Base-by-base conservation (phyloP, 2,329 filamentous ascomycete genomes). In the Fusarium buharicum region DNA sequence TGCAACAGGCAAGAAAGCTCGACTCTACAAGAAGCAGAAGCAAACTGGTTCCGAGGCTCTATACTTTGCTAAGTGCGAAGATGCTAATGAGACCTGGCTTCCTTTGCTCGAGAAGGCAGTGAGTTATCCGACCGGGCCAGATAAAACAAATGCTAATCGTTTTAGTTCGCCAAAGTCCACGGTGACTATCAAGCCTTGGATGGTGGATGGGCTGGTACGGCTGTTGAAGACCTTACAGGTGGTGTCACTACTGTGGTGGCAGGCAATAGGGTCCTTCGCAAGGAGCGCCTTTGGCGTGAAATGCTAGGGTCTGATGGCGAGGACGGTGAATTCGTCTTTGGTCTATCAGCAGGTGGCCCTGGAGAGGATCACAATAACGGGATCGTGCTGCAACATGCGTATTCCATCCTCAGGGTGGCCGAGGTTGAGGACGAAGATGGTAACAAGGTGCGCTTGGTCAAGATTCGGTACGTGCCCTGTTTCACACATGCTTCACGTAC, bases 51-150 rank as follows among this genome's bases (percentile, higher is more conserved):
- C 87, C 0, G 81, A 87, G 50, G 86, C 89, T 1, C 76, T 92
- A 3, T 89, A 88, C 71, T 92, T 91, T 74, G 86, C 88, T 4
- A 85, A 86, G 64, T 91, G 89, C 73, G 82, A 82, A 18, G 85
- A 90, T 55, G 79, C 82, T 1, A 90, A 91, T 68, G 89, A 91
- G 73, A 92, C 88, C 0, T 92, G 89, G 89, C 78, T 92, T 18
- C 89, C 89, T 0, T 75, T 92, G 41, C 80, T 92, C 2, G 89
- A 91, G 67, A 92, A 92, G 71, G 89, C 89, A 18, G 70, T 72
- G 46, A 56, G 70, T 67, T n/a, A 2, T 7, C 6, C 9, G 4
- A 1, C 14, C 4, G 0, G n/a, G 5, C 13, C 11, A 9, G 1
- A 3, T 4, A 12, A 20, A 4, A n/a, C 2, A 4, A 3, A 16